Evolutionary conservation across 1,139 yeast genomes (phyloP).

Genomic region (Kurtzmaniella quercitrusa): DNA sequence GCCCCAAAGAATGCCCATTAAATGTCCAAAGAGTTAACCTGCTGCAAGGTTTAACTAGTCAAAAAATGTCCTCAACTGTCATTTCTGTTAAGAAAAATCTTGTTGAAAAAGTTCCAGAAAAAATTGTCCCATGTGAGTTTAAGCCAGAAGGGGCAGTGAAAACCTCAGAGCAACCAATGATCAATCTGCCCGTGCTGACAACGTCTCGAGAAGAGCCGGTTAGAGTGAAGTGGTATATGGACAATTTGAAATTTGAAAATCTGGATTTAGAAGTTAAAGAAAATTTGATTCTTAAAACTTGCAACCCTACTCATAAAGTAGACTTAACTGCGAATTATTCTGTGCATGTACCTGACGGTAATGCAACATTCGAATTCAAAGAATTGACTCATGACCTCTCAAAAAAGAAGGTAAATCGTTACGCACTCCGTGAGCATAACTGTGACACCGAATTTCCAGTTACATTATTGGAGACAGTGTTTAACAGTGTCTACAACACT

Average conservation of each 20-base stretch:
- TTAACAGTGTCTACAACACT: neutral
- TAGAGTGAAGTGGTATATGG: too few species aligned
- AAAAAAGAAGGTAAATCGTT: neutral
- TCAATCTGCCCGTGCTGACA: too few species aligned
- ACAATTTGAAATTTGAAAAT: neutral
- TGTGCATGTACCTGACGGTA: too few species aligned
- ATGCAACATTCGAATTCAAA: too few species aligned
- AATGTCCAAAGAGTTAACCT: neutral
- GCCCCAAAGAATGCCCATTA: neutral
- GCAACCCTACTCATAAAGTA: neutral
- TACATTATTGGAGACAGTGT: neutral
- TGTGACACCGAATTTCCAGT: neutral
- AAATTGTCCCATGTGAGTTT: neutral
- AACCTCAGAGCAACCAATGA: too few species aligned
- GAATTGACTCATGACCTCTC: too few species aligned
- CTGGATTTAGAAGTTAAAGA: neutral
- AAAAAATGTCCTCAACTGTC: neutral
- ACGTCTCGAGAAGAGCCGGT: too few species aligned
- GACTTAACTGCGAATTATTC: too few species aligned
- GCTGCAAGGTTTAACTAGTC: neutral
- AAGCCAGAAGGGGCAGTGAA: too few species aligned
- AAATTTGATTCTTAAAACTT: neutral
- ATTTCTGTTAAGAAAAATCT: neutral
- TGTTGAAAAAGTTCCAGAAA: neutral
- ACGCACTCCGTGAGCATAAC: neutral